Conservation (phyloP, 2,329 filamentous ascomycete species). For the Pleochaeta shiraiana region DNA sequence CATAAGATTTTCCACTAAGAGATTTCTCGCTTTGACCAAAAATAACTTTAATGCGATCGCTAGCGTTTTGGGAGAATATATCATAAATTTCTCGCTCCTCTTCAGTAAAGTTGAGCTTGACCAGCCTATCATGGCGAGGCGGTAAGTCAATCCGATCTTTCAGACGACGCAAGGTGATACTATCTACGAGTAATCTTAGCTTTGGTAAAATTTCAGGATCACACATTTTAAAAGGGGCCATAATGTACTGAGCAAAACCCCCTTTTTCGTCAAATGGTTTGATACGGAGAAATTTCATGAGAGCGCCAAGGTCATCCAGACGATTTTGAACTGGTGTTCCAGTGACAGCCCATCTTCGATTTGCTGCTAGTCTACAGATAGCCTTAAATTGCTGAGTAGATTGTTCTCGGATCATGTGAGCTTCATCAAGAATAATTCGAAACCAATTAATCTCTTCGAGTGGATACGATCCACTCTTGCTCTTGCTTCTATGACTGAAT, state of each 20-base stretch:
- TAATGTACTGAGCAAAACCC: constrained; percentile 59
- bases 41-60: constrained; percentile 58
- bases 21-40: constrained; percentile 39
- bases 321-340: constrained; percentile 92
- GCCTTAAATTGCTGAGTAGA: constrained; percentile 65
- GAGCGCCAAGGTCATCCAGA: constrained; percentile 68
- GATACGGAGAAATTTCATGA: constrained; percentile 68
- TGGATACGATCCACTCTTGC: constrained; percentile 37
- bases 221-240: constrained; percentile 68
- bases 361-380: constrained; percentile 56
- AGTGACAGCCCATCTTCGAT: constrained; percentile 89
- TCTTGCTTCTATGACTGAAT: constrained; percentile 37
- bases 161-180: constrained; percentile 74
- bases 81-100: constrained; percentile 64
- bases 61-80: constrained; percentile 62
- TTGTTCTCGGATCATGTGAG: constrained; percentile 80
- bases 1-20: constrained; percentile 71
- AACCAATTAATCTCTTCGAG: constrained; percentile 75
- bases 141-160: constrained; percentile 84
- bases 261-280: constrained; percentile 63
- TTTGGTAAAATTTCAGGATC: constrained; percentile 69
- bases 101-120: constrained; percentile 51
- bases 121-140: constrained; percentile 45
- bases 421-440: constrained; percentile 82
- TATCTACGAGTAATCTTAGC: constrained; percentile 74